Evolutionary conservation across 805 yeast species (phyloP), one percentile per base, ranked within the genome.

Genomic region (Nakazawaea laoshanensis): DNA sequence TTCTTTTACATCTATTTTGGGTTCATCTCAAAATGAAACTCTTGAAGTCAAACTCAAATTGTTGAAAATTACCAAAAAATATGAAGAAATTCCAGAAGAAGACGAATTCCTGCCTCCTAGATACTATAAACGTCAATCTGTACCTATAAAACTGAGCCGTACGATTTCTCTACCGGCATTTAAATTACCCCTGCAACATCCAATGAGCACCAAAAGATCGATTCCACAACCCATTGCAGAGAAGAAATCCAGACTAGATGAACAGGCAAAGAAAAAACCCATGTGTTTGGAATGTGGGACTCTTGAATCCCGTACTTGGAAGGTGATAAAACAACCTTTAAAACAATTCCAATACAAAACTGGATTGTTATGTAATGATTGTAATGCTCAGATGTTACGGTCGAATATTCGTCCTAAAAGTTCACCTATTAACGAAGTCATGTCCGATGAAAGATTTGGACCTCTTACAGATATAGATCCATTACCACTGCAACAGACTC

Each of bases 31-130:
- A 9, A 52, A 65, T 1, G 67, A 72, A 38, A 76, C 81, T 3
- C 51, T 76, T 32, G 83, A 76, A 50, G 64, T 76, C 24, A 60
- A 74, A 40, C 52, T 76, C 33, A 67, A 70, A 42, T 60, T 76
- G 23, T 47, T 47, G 1, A 44, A 36, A 30, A 49, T 47, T 3
- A 5, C 16, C 31, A 23, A 19, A 2, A n/a, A n/a, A n/a, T n/a
- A n/a, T n/a, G n/a, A n/a, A n/a, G n/a, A n/a, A n/a, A n/a, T n/a
- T n/a, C n/a, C n/a, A n/a, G n/a, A n/a, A n/a, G n/a, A n/a, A n/a
- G n/a, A n/a, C n/a, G n/a, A n/a, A n/a, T n/a, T n/a, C n/a, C n/a
- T n/a, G n/a, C n/a, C n/a, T n/a, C n/a, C n/a, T n/a, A n/a, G n/a
- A n/a, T n/a, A n/a, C n/a, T n/a, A n/a, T n/a, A n/a, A n/a, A n/a